Evolutionary conservation across 352 stramenopile genomes (phyloP).

Genomic region (Sclerospora graminicola): DNA sequence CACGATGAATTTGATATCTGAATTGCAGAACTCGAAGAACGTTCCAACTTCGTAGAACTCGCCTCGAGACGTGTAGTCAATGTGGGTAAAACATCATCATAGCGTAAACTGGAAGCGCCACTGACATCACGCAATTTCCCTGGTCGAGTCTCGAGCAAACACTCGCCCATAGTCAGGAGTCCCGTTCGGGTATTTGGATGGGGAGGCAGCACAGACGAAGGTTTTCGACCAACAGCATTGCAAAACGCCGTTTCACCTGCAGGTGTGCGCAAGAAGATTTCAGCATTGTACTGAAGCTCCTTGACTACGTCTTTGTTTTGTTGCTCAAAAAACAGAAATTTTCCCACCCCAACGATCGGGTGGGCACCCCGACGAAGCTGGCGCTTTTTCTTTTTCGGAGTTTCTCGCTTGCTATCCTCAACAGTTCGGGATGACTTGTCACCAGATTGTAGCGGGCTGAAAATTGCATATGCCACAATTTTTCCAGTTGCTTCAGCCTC

Average conservation of each 20-base stretch:
- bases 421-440: conserved; percentile 13
- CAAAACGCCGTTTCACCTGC: conserved; percentile 69
- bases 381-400: conserved; percentile 59
- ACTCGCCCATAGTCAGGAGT: conserved; percentile 3
- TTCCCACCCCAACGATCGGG: conserved; percentile 58
- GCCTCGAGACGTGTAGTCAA: conserved; percentile 3
- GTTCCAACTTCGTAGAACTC: conserved; percentile 10
- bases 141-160: conserved; percentile 2
- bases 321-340: conserved; percentile 82
- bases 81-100: conserved; percentile 22
- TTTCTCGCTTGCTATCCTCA: conserved; percentile 13
- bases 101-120: conserved; percentile 6
- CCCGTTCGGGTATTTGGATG: conserved; percentile 18
- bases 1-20: conserved; percentile 19
- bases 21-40: conserved; percentile 16
- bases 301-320: conserved; percentile 89
- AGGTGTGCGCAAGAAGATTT: conserved; percentile 64
- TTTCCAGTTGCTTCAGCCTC: conserved; percentile 74
- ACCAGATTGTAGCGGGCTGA: conserved; percentile 32
- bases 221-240: conserved; percentile 50
- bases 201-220: conserved; percentile 34
- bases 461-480: conserved; percentile 72
- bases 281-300: conserved; percentile 81
- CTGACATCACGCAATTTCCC: conserved; percentile 6
- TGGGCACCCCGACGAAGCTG: conserved; percentile 62